Conservation (phyloP, 805 yeast species). For the Wickerhamomyces bisporus region DNA sequence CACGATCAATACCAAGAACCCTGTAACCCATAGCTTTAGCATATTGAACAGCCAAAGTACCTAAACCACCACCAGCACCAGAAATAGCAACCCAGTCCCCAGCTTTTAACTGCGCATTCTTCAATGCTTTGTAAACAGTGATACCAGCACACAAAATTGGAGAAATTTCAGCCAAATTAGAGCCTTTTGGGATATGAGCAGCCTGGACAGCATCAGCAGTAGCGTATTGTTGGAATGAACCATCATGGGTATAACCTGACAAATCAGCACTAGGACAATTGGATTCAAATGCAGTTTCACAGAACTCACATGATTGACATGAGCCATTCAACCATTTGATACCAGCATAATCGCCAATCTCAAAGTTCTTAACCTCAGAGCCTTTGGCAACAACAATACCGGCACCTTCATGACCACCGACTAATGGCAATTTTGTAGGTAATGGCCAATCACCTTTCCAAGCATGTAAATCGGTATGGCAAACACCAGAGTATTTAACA, state of each 20-base stretch:
- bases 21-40: constrained; percentile 71
- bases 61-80: constrained; percentile 77
- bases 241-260: constrained; percentile 85
- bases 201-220: constrained; percentile 87
- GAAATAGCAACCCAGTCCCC: constrained; percentile 72
- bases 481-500: constrained; percentile 60
- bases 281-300: constrained; percentile 48
- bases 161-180: constrained; percentile 69
- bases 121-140: constrained; percentile 85
- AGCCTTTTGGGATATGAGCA: constrained; percentile 65
- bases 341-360: constrained; percentile 59
- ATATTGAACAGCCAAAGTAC: constrained; percentile 66
- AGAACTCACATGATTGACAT: constrained; percentile 55
- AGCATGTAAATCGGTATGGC: constrained; percentile 63
- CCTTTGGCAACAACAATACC: constrained; percentile 60
- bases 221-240: constrained; percentile 86
- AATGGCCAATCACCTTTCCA: constrained; percentile 69
- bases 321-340: constrained; percentile 61
- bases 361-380: constrained; percentile 47
- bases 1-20: constrained; percentile 64
- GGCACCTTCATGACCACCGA: constrained; percentile 69
- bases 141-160: constrained; percentile 90
- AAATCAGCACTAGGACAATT: constrained; percentile 65
- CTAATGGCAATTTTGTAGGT: constrained; percentile 49
- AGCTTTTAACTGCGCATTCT: constrained; percentile 61